Base-by-base conservation (phyloP, 225 moss, liverwort and hornwort species). In the Straminergon stramineum region DNA sequence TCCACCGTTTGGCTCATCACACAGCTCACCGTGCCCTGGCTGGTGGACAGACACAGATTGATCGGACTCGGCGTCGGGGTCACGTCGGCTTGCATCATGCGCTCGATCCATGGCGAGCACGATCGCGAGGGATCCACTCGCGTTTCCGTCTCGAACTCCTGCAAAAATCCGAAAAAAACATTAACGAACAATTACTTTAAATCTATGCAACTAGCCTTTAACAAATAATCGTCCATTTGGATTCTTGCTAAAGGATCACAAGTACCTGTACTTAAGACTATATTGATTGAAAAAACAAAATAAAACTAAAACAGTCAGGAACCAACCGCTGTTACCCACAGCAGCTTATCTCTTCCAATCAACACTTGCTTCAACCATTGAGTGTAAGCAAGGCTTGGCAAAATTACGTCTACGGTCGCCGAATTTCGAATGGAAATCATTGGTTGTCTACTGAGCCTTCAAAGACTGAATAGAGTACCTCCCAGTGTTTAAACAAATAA, bases 61-160 rank as follows among this genome's bases (percentile, higher is more conserved):
- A 87, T 79, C 34, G 93, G 89, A 45, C 74, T 64, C 48, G 92
- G 91, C 51, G 92, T 93, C 57, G 87, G 66, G 5, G 90, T 89
- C 10, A 90, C 90, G 9, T 93, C 89, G 21, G 89, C 60, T 74
- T 93, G 90, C 87, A 90, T 90, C 86, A 91, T 84, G 64, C 91
- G 90, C 85, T 93, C 92, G 57, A 92, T 83, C 94, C 94, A 93
- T 20, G 92, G 93, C 58, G 89, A 90, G 37, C 51, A 86, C 20
- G 93, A 88, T 34, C 82, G 82, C 82, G 39, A 20, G 39, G 88
- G 75, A 41, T 93, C 84, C 75, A 73, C 79, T 26, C 35, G 81
- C 68, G 75, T 61, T 15, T 57, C 74, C 43, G 84, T 57, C 61
- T 85, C 88, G 45, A 88, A 69, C 23, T 27, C 63, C 93, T 92